phyloP scores from a whole-genome alignment of 139 green algal genomes.

The Tetraselmis striata region DNA sequence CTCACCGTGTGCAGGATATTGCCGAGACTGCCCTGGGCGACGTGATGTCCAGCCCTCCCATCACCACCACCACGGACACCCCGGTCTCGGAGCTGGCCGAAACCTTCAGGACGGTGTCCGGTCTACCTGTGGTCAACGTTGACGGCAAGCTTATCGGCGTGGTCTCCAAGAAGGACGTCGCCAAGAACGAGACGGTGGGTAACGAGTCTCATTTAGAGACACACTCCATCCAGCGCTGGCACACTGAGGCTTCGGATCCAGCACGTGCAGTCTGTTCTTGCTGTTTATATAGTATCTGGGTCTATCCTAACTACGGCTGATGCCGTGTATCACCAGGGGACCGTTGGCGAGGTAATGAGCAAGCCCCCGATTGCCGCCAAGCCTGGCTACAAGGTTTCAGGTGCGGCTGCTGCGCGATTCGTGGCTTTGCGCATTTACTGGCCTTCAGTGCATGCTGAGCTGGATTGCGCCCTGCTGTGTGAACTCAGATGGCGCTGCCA shows the following conservation, averaged over 20 bases:
- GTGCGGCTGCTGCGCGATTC: neutral
- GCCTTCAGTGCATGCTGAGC: too few species aligned
- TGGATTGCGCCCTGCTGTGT: too few species aligned
- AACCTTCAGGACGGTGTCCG: neutral
- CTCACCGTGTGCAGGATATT: too few species aligned
- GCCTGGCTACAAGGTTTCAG: neutral
- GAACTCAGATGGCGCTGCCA: neutral
- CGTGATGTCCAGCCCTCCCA: neutral
- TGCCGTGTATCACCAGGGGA: too few species aligned
- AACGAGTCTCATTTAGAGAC: too few species aligned
- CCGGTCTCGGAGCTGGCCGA: neutral
- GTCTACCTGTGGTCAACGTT: neutral
- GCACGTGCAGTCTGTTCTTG: too few species aligned
- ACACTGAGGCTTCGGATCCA: too few species aligned
- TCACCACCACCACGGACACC: neutral
- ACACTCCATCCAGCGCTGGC: too few species aligned
- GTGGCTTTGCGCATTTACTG: too few species aligned
- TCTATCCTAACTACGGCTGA: too few species aligned
- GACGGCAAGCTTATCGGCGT: neutral
- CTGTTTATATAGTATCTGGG: too few species aligned
- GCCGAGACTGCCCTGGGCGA: neutral
- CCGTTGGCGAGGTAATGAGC: neutral
- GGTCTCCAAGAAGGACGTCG: neutral
- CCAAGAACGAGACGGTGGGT: neutral
- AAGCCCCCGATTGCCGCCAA: neutral